Evolutionary conservation across 2,329 filamentous ascomycete species (phyloP), one percentile per base, ranked within the genome.

Genomic region (Trichoderma sp.): DNA sequence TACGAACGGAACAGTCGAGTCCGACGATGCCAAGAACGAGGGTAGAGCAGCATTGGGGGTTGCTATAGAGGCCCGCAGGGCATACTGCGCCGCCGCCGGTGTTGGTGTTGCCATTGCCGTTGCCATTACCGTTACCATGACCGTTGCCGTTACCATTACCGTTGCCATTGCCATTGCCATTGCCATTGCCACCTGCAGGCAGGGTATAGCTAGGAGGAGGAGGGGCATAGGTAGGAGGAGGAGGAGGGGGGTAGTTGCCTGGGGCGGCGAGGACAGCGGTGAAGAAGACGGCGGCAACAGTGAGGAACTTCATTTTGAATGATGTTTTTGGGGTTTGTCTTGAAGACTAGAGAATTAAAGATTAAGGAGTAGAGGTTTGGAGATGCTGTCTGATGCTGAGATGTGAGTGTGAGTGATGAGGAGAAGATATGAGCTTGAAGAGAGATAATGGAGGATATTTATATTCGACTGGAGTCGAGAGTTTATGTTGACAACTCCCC

Each of bases 301-400:
- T 14, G 56, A 73, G 21, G 72, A 72, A 73, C 66, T 73, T 30
- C 72, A 73, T 73, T 57, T 72, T 73, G 71, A 58, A 51, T 56
- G 24, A 4, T 30, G 32, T 9, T 53, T 73, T 71, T 7, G 15
- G 26, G 9, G 12, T 32, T 39, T 39, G 32, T 14, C 21, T 43
- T 28, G 28, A 26, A 39, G 32, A 39, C 47, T 47, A 8, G 57
- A 26, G 14, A 4, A 24, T 67, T 11, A 5, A 43, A 39, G 60
- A 21, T 28, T 21, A 26, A 24, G 56, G 3, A 53, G 43, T 32
- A 62, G 47, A 74, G 28, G 1, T 11, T 53, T 2, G 28, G 6
- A n/a, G 58, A 63, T 51, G 43, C 8, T 3, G n/a, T 28, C 64
- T 21, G 12, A 65, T 53, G 57, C 26, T 62, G 36, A 36, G n/a